These are phyloP conservation scores for Solanum raphanifolium DNA, from an alignment of 257 asterid genomes.

Conservation along the genomic window DNA sequence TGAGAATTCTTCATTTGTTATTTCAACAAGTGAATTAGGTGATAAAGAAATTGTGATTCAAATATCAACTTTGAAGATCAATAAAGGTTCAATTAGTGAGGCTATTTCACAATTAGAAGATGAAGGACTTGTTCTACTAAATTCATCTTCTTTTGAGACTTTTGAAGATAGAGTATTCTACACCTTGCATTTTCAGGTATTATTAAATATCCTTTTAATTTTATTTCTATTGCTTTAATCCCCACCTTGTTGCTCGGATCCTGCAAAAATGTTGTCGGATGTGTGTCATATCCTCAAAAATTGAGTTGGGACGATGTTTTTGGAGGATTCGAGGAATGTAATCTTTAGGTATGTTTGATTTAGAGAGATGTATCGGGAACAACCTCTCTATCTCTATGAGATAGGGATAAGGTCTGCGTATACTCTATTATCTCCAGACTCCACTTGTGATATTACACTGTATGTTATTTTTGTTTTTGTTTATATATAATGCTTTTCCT, in stretches of 20 bases:
- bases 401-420: too few species aligned
- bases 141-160: constrained; percentile 4
- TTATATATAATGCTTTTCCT: not conserved
- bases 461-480: too few species aligned
- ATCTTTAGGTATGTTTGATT: not conserved
- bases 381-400: too few species aligned
- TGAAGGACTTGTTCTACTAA: not conserved
- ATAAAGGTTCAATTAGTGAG: not conserved
- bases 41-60: not conserved
- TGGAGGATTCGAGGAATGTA: not conserved
- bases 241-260: not conserved
- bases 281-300: not conserved
- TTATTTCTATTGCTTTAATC: not conserved
- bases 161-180: not conserved
- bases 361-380: too few species aligned
- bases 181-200: constrained; percentile 11
- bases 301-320: fast-evolving
- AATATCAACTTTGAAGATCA: not conserved
- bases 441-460: not conserved
- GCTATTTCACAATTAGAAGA: constrained; percentile 1
- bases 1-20: not conserved
- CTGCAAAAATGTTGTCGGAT: not conserved
- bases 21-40: not conserved
- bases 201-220: not conserved
- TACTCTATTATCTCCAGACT: too few species aligned